Evolutionary conservation across 2,329 filamentous ascomycete species (phyloP).

Genomic region (Penicillium hordei): DNA sequence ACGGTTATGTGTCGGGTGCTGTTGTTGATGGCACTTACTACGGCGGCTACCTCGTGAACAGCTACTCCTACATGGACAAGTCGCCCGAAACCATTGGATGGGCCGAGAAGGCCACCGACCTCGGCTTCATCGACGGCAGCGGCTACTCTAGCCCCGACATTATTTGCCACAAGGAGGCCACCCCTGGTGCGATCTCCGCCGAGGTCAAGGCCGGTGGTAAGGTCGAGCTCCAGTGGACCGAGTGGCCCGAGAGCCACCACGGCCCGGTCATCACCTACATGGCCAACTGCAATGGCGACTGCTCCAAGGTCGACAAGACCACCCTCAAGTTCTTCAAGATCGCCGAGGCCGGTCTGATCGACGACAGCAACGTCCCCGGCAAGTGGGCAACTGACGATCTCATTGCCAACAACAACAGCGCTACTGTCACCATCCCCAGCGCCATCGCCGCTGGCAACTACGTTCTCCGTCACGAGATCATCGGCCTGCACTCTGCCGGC

Average conservation of each 20-base stretch:
- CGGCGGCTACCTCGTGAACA: constrained; percentile 42
- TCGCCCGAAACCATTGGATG: constrained; percentile 54
- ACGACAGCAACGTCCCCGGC: constrained; percentile 44
- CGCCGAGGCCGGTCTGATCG: constrained; percentile 54
- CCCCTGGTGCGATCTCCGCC: constrained; percentile 52
- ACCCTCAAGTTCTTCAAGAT: constrained; percentile 65
- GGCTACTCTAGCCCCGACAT: constrained; percentile 54
- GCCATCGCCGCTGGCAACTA: constrained; percentile 53
- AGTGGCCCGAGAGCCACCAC: constrained; percentile 65
- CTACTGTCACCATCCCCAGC: constrained; percentile 50
- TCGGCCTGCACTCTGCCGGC: constrained; percentile 52
- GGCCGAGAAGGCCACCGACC: constrained; percentile 53
- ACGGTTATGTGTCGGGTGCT: constrained; percentile 41
- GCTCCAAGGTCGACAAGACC: constrained; percentile 54
- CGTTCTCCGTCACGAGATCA: constrained; percentile 57
- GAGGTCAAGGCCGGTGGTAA: constrained; percentile 61
- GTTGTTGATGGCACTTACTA: constrained; percentile 39
- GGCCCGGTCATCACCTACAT: constrained; percentile 66
- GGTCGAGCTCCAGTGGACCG: constrained; percentile 62
- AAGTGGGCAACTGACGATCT: constrained; percentile 59
- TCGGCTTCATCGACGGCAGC: constrained; percentile 53
- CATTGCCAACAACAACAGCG: constrained; percentile 54
- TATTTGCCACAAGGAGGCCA: constrained; percentile 61
- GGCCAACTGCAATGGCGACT: constrained; percentile 60
- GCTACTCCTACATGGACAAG: constrained; percentile 36